Evolutionary conservation across 176 grass and related monocot genomes (phyloP).

Genomic region (Puya raimondii): DNA sequence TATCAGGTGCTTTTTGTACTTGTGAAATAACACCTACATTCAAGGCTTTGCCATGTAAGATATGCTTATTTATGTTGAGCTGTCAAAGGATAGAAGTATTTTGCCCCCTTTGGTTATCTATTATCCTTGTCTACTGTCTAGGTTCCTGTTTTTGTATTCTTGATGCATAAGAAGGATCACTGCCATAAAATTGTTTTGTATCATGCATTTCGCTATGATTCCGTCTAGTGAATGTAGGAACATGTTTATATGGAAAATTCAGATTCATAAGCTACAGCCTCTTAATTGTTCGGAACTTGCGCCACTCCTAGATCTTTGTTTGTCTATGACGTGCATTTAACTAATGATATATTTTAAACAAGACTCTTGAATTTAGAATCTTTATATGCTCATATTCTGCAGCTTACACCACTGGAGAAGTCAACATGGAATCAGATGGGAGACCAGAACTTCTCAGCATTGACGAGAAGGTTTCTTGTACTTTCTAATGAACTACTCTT

Average conservation of each 20-base stretch:
- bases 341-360: not conserved
- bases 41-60: not conserved
- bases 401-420: conserved; percentile 51
- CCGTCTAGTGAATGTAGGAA: not conserved
- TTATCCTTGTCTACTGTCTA: not conserved
- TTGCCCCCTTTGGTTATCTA: not conserved
- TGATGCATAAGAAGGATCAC: not conserved
- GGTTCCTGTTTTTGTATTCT: not conserved
- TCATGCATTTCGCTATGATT: not conserved
- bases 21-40: not conserved
- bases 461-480: conserved; percentile 39
- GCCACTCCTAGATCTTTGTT: not conserved
- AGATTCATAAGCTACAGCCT: no score
- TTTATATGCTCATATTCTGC: conserved; percentile 35
- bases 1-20: not conserved
- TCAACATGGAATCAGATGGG: conserved; percentile 45
- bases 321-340: not conserved
- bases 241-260: not conserved
- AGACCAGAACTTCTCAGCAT: conserved; percentile 42
- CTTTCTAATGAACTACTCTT: conserved; percentile 41
- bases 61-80: not conserved
- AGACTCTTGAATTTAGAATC: conserved; percentile 21
- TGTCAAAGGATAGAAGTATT: not conserved
- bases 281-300: not conserved
- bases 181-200: not conserved